These are phyloP conservation scores for Pseudogymnoascus sp. DNA, from an alignment of 2,329 filamentous ascomycete genomes.

Conservation along the genomic window DNA sequence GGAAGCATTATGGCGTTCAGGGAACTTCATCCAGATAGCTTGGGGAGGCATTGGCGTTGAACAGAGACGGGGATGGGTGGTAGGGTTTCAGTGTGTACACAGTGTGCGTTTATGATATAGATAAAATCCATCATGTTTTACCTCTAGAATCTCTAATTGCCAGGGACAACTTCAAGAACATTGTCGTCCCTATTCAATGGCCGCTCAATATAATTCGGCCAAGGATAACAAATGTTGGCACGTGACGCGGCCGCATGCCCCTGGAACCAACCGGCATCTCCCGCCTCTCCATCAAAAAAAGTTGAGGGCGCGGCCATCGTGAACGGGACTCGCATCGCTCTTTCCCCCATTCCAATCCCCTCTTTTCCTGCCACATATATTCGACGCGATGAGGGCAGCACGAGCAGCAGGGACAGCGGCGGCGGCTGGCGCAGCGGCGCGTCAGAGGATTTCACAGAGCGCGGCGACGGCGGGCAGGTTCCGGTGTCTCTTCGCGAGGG, in stretches of 20 bases:
- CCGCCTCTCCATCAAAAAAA: conserved; percentile 3
- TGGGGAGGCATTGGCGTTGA: background rate
- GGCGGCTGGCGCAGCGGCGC: background rate
- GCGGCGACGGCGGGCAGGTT: conserved; percentile 4
- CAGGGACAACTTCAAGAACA: background rate
- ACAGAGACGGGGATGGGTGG: background rate
- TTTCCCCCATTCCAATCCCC: background rate
- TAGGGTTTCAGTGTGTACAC: background rate
- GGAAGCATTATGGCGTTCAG: background rate
- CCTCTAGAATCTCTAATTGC: background rate
- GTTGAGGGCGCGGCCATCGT: background rate
- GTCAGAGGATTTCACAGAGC: background rate
- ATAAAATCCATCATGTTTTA: background rate
- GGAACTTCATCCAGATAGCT: background rate
- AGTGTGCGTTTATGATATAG: background rate
- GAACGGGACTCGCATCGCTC: background rate
- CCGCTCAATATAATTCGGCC: background rate
- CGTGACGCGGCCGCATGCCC: conserved; percentile 1
- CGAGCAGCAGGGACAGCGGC: conserved; percentile 6
- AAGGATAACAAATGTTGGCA: background rate
- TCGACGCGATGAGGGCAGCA: conserved; percentile 5
- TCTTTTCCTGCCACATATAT: background rate
- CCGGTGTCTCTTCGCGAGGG: background rate
- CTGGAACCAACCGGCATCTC: conserved; percentile 14
- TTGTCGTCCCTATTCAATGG: no score